Conservation (phyloP, 2,329 filamentous ascomycete species). For the Eurotiales sp. region DNA sequence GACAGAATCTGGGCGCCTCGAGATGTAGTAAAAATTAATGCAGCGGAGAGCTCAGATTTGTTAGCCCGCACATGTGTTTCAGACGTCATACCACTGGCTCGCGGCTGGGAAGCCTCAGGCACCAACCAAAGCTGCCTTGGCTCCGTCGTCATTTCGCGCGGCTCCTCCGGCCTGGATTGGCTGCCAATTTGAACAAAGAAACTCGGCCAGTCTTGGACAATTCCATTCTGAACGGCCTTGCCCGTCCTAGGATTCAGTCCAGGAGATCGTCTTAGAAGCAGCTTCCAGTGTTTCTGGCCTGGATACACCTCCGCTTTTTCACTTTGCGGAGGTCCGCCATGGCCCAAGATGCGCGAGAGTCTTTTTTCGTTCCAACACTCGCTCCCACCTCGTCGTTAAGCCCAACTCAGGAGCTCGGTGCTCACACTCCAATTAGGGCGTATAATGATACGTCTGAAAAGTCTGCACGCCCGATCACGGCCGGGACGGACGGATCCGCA, state of each 20-base stretch:
- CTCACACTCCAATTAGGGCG: background rate
- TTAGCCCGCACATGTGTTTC: slow-evolving; percentile 13
- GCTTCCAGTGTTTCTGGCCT: no score
- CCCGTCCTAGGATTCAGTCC: no score
- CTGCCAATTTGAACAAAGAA: no score
- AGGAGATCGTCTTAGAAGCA: no score
- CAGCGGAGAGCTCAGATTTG: no score
- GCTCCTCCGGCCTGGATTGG: background rate
- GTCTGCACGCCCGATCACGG: slow-evolving; percentile 4
- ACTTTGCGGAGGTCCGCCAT: slow-evolving; percentile 19
- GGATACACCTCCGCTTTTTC: slow-evolving; percentile 6
- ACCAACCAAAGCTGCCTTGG: slow-evolving; percentile 1
- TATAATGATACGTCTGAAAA: slow-evolving; percentile 1
- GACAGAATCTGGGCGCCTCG: no score
- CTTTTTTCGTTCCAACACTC: slow-evolving; percentile 16
- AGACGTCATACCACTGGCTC: slow-evolving; percentile 17
- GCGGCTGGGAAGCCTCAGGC: background rate
- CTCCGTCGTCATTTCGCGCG: background rate
- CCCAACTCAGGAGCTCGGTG: slow-evolving; percentile 1
- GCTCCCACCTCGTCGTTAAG: slow-evolving; percentile 1
- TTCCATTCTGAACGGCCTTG: no score
- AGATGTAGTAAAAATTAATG: no score
- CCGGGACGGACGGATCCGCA: slow-evolving; percentile 5
- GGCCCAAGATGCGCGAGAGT: slow-evolving; percentile 29
- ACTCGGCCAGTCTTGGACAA: no score